phyloP scores from a whole-genome alignment of 345 rosid species.

The Clausena lansium region DNA sequence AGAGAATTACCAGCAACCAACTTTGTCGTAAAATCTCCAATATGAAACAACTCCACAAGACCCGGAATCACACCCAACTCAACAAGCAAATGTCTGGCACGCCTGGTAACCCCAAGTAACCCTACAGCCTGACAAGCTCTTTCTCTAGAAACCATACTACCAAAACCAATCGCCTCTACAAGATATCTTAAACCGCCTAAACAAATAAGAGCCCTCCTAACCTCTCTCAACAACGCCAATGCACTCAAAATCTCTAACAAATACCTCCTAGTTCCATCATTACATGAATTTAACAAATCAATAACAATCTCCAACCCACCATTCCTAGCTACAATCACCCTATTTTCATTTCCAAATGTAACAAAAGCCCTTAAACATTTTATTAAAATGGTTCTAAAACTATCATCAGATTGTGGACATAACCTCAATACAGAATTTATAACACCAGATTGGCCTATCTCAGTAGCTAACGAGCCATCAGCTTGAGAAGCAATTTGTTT shows the following conservation, averaged over 20 bases:
- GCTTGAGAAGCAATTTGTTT: conserved; percentile 40
- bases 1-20: conserved; percentile 57
- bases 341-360: conserved; percentile 36
- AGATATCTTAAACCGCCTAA: conserved; percentile 50
- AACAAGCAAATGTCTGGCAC: conserved; percentile 45
- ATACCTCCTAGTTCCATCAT: conserved; percentile 34
- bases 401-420: conserved; percentile 27
- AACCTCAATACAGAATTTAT: conserved; percentile 33
- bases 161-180: conserved; percentile 47
- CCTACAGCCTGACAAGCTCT: conserved; percentile 74
- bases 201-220: conserved; percentile 41
- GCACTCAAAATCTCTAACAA: conserved; percentile 65
- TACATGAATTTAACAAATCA: conserved; percentile 32
- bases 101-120: conserved; percentile 37
- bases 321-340: conserved; percentile 34
- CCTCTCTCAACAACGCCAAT: conserved; percentile 43
- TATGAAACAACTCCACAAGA: conserved; percentile 49
- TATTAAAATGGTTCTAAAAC: conserved; percentile 27
- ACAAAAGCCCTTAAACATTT: conserved; percentile 51
- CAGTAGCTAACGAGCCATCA: conserved; percentile 34
- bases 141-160: conserved; percentile 54
- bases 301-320: conserved; percentile 49
- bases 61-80: conserved; percentile 47
- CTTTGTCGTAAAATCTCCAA: conserved; percentile 43
- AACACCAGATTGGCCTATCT: conserved; percentile 48